Conservation (phyloP, 2,329 filamentous ascomycete species). For the Penicillium carneum region DNA sequence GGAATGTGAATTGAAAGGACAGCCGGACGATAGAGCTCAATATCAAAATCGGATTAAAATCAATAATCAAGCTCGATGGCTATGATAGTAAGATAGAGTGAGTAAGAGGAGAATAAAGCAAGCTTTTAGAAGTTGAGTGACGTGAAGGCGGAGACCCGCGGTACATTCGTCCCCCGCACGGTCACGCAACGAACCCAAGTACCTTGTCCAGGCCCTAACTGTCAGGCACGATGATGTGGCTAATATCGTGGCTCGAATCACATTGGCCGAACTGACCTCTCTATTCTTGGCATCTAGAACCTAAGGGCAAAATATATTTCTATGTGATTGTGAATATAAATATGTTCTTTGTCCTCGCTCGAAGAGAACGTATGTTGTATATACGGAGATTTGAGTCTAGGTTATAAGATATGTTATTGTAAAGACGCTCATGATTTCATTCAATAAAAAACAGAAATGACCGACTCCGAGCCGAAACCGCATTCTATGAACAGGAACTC, state of each 20-base stretch:
- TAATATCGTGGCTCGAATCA: conserved; percentile 1
- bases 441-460: conserved; percentile 22
- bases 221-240: conserved; percentile 28
- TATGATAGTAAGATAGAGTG: neutral
- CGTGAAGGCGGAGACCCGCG: conserved; percentile 28
- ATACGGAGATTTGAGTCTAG: neutral
- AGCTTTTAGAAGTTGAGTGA: conserved; percentile 17
- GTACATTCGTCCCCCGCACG: conserved; percentile 23
- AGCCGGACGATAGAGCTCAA: neutral
- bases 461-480: conserved; percentile 26
- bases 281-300: neutral
- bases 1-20: neutral
- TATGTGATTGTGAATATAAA: neutral
- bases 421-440: conserved; percentile 10
- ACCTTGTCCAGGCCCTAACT: conserved; percentile 20
- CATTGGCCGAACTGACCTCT: neutral
- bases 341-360: neutral
- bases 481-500: conserved; percentile 29
- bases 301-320: neutral
- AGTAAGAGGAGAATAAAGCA: conserved; percentile 4
- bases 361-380: neutral
- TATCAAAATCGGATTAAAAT: neutral
- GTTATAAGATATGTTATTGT: neutral
- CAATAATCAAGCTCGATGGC: neutral
- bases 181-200: conserved; percentile 7